Evolutionary conservation across 495 filamentous ascomycete genomes (phyloP), one percentile per base, ranked within the genome.

Genomic region (Penicillium verhagenii): DNA sequence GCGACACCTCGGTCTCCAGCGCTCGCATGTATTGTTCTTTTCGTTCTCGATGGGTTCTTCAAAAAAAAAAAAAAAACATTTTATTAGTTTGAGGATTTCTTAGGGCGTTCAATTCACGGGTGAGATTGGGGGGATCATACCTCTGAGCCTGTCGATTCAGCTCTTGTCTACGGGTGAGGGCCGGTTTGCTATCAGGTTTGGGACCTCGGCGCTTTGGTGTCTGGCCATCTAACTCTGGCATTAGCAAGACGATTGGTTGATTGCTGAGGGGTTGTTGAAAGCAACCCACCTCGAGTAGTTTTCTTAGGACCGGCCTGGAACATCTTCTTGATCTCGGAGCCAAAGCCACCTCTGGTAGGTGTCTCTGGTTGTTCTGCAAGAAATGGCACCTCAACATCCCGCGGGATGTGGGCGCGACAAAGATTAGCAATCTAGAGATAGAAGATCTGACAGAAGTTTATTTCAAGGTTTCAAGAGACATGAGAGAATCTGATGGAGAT

Each of bases 161-260:
- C 65, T 98, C 94, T 64, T 98, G 94, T 44, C 92, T 81, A 35
- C 93, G 79, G n/a, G 92, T 98, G 59, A 95, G 72, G 44, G 94
- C 91, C 4, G 94, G 94, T 62, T 96, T 96, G 74, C 90, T 95
- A 68, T 97, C 94, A 23, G 94, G 94, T 62, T 98, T 98, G 0
- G 94, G 94, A 2, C 94, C 94, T 63, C 94, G 82, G 52, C 89
- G 83, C 72, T 98, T 98, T 4, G 90, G 85, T 20, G 88, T 78
- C 60, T 94, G 85, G 14, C 92, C 92, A 80, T 95, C 93, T 86
- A 45, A 14, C 21, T 45, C 1, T 4, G 40, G 47, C 16, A 43
- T 37, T 21, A 47, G 28, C 44, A 9, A 37, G 9, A 24, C 40
- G 24, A 14, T 45, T 26, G 10, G 11, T 19, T 13, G 54, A 37